These are phyloP conservation scores for Magnaporthiopsis incrustans DNA, from an alignment of 2,329 filamentous ascomycete species.

Conservation along the genomic window DNA sequence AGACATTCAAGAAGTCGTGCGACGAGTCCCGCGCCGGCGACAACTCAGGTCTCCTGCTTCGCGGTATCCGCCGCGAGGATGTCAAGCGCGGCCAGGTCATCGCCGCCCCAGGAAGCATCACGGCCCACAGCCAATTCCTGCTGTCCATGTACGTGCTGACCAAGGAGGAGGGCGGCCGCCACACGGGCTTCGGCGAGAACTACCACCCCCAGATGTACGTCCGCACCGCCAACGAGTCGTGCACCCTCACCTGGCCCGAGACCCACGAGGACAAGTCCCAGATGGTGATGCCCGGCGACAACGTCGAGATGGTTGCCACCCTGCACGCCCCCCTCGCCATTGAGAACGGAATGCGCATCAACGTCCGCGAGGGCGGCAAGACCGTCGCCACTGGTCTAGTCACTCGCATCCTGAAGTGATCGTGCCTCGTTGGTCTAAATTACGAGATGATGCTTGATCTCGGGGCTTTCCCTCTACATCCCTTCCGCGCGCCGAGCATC, in stretches of 20 bases:
- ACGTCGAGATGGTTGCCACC: conserved; percentile 91
- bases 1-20: conserved; percentile 99
- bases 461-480: conserved; percentile 4
- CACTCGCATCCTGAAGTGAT: conserved; percentile 60
- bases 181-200: conserved; percentile 92
- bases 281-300: conserved; percentile 97
- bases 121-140: conserved; percentile 86
- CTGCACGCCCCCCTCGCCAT: conserved; percentile 80
- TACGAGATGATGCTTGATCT: not conserved
- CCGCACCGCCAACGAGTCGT: conserved; percentile 77
- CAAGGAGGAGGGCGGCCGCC: conserved; percentile 96
- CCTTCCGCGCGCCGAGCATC: not conserved
- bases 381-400: conserved; percentile 79
- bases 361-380: conserved; percentile 92
- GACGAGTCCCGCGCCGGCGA: conserved; percentile 94
- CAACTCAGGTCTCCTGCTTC: conserved; percentile 94
- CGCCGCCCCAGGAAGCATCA: conserved; percentile 72
- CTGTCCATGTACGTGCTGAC: conserved; percentile 93
- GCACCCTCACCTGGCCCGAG: conserved; percentile 79
- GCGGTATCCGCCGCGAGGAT: conserved; percentile 94
- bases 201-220: conserved; percentile 97
- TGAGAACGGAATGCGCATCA: conserved; percentile 91
- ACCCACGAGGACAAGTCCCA: conserved; percentile 66
- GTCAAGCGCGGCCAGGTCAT: conserved; percentile 92
- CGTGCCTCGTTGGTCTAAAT: not conserved